Evolutionary conservation across 345 rosid genomes (phyloP).

Genomic region (Reutealis trisperma): DNA sequence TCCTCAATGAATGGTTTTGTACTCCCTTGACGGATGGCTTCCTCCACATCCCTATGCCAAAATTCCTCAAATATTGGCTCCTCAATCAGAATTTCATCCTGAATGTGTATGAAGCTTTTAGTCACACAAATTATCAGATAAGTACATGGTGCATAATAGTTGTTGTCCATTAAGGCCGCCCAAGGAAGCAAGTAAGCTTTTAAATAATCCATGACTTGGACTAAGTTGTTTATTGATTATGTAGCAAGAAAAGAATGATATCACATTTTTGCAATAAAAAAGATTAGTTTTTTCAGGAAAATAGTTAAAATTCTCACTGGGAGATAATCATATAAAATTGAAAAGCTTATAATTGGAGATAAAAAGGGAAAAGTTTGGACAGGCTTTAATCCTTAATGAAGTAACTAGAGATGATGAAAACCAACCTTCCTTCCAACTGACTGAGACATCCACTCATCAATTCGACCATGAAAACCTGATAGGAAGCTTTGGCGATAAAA

Average conservation of each 20-base stretch:
- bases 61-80: slow-evolving; percentile 62
- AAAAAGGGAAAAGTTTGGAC: neutral
- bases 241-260: neutral
- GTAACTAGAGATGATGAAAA: neutral
- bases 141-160: neutral
- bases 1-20: slow-evolving; percentile 77
- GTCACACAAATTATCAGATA: neutral
- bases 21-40: slow-evolving; percentile 81
- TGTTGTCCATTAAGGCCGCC: neutral
- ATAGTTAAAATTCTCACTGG: neutral
- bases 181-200: neutral
- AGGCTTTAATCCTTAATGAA: neutral
- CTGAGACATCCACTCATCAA: slow-evolving; percentile 75
- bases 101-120: slow-evolving; percentile 29
- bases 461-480: slow-evolving; percentile 68
- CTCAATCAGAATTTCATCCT: slow-evolving; percentile 66
- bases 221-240: neutral
- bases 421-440: slow-evolving; percentile 71
- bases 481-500: slow-evolving; percentile 70
- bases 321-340: neutral
- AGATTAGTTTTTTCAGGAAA: neutral
- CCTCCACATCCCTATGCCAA: slow-evolving; percentile 92
- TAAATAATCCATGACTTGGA: neutral
- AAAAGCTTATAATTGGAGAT: neutral
- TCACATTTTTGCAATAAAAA: neutral